phyloP scores from a whole-genome alignment of 108 stramenopile genomes.

The Pseudonitzschia pungens region DNA sequence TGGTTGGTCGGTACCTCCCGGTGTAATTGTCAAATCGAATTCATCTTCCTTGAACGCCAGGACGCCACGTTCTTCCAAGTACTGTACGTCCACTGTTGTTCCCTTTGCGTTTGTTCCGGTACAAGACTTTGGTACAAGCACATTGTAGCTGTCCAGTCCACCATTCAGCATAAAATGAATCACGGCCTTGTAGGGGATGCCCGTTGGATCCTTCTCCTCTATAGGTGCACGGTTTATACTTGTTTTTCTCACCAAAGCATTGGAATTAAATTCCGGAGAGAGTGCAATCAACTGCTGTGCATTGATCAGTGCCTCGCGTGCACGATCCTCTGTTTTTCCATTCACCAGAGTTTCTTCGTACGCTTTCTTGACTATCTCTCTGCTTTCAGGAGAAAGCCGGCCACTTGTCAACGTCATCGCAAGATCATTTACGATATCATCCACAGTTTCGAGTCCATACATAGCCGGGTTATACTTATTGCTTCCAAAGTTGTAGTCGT shows the following conservation, averaged over 20 bases:
- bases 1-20: conserved; percentile 3
- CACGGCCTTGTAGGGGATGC: conserved; percentile 53
- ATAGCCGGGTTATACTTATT: neutral
- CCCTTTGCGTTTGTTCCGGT: neutral
- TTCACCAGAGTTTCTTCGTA: neutral
- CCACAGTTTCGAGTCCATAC: neutral
- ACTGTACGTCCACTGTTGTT: conserved; percentile 17
- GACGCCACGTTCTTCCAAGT: conserved; percentile 14
- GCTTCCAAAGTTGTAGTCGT: neutral
- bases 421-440: conserved; percentile 50
- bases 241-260: conserved; percentile 28
- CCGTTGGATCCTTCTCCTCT: conserved; percentile 20
- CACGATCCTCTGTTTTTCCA: neutral
- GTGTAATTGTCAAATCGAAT: neutral
- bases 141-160: conserved; percentile 55
- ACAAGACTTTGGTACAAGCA: conserved; percentile 46
- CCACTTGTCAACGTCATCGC: conserved; percentile 21
- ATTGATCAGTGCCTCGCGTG: neutral
- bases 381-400: conserved; percentile 4
- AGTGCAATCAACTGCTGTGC: conserved; percentile 37
- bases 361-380: neutral
- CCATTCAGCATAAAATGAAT: conserved; percentile 53
- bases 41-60: conserved; percentile 12
- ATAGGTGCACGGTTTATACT: conserved; percentile 17
- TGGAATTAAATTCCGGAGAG: conserved; percentile 54